Percentiles rank a stretch among this genome's conserved stretches.
These are phyloP conservation scores for Colletotrichum trifolii DNA, from an alignment of 2,329 filamentous ascomycete species.

Conservation along the genomic window DNA sequence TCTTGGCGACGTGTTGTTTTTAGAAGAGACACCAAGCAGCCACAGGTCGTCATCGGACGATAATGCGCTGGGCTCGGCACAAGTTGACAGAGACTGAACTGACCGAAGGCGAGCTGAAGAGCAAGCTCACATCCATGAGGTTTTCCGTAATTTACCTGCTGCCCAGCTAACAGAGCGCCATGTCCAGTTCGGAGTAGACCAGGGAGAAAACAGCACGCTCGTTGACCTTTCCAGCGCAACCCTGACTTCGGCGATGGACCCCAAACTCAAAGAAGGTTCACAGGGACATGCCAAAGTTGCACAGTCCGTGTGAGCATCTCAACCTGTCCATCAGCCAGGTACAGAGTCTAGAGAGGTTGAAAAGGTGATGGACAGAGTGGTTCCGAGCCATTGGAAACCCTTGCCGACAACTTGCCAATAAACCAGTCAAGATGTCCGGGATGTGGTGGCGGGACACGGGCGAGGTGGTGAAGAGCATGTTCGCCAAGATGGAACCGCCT, in stretches of 20 bases:
- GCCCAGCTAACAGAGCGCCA: no score
- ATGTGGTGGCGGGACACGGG: background rate
- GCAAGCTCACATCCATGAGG: no score
- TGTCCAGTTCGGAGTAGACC: no score
- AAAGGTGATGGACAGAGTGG: background rate
- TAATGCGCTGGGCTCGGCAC: background rate
- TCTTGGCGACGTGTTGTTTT: slow-evolving; percentile 24
- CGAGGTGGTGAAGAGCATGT: slow-evolving; percentile 11
- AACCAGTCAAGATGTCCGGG: background rate
- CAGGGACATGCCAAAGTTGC: slow-evolving; percentile 1
- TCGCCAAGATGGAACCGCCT: slow-evolving; percentile 13
- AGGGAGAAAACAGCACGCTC: no score
- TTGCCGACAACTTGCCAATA: background rate
- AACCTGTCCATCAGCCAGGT: background rate
- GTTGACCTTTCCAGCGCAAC: background rate
- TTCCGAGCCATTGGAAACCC: background rate
- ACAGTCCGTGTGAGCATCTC: background rate
- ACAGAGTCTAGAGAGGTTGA: background rate
- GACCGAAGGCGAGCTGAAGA: no score
- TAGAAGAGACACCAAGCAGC: slow-evolving; percentile 13
- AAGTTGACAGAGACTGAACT: no score
- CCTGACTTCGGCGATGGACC: slow-evolving; percentile 3
- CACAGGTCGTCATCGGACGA: slow-evolving; percentile 8
- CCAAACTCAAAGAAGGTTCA: slow-evolving; percentile 10
- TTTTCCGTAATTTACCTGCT: no score